Conservation (phyloP, 108 stramenopile species). For the Cyclotella atomus region DNA sequence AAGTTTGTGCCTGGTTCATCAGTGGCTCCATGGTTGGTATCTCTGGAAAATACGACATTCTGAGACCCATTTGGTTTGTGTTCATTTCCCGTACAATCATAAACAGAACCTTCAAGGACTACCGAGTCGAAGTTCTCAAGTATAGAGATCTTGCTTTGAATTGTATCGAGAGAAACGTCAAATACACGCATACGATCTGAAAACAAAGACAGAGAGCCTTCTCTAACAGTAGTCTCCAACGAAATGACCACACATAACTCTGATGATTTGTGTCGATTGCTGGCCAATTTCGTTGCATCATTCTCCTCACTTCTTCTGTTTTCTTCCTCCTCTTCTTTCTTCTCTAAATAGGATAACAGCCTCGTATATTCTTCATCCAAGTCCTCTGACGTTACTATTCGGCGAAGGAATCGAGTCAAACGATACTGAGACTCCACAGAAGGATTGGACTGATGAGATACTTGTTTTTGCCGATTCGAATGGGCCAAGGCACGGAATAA, state of each 20-base stretch:
- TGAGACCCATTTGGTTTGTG: slow-evolving; percentile 26
- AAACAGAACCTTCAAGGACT: slow-evolving; percentile 38
- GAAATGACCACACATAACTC: slow-evolving; percentile 38
- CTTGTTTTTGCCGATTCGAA: slow-evolving; percentile 15
- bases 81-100: slow-evolving; percentile 45
- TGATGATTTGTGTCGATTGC: neutral
- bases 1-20: neutral
- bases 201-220: slow-evolving; percentile 45
- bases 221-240: slow-evolving; percentile 34
- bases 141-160: slow-evolving; percentile 24
- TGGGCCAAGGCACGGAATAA: slow-evolving; percentile 63
- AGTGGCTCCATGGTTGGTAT: neutral
- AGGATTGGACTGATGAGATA: neutral
- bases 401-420: neutral
- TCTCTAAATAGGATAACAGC: slow-evolving; percentile 41
- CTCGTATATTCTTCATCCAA: slow-evolving; percentile 22
- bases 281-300: neutral
- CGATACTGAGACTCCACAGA: slow-evolving; percentile 5
- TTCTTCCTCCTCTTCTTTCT: slow-evolving; percentile 24
- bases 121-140: slow-evolving; percentile 57
- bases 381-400: slow-evolving; percentile 9
- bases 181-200: slow-evolving; percentile 35
- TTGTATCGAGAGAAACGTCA: slow-evolving; percentile 32
- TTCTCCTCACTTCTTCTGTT: slow-evolving; percentile 6
- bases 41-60: slow-evolving; percentile 10